These are phyloP conservation scores for Kazachstania bromeliacearum DNA, from an alignment of 805 yeast species.

Conservation along the genomic window DNA sequence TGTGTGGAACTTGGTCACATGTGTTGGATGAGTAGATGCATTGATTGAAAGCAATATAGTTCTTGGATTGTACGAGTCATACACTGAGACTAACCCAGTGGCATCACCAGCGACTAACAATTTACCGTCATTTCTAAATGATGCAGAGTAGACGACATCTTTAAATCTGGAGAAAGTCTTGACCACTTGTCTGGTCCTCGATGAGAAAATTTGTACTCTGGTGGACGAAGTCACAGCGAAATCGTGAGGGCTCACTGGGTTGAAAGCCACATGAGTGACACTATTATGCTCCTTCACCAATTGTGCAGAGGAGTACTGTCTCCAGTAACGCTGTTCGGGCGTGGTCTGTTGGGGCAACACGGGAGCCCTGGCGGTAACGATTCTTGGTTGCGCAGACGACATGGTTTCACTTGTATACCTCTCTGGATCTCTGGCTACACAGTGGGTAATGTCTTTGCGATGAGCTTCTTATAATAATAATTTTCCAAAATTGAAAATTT, in stretches of 20 bases:
- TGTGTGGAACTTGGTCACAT: slow-evolving; percentile 83
- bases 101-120: slow-evolving; percentile 92
- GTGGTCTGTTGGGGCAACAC: slow-evolving; percentile 71
- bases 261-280: slow-evolving; percentile 78
- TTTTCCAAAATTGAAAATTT: neutral
- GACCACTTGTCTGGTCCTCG: slow-evolving; percentile 86
- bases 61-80: slow-evolving; percentile 74
- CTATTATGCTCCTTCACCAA: slow-evolving; percentile 90
- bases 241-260: slow-evolving; percentile 78
- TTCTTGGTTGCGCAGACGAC: slow-evolving; percentile 66
- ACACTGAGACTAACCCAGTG: slow-evolving; percentile 83
- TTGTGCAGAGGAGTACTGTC: slow-evolving; percentile 76
- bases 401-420: slow-evolving; percentile 28
- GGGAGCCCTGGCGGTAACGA: slow-evolving; percentile 58
- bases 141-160: slow-evolving; percentile 87
- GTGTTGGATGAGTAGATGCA: slow-evolving; percentile 83
- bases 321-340: slow-evolving; percentile 92
- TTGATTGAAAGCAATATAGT: slow-evolving; percentile 68
- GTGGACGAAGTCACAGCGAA: slow-evolving; percentile 90
- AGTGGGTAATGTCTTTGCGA: too few relatives aligned
- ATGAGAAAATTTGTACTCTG: slow-evolving; percentile 82
- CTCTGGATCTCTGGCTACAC: neutral
- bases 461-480: too few relatives aligned
- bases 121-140: slow-evolving; percentile 85
- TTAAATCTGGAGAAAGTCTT: slow-evolving; percentile 82